Evolutionary conservation across 2,329 filamentous ascomycete genomes (phyloP).

Genomic region (Penicillium rolfsii): DNA sequence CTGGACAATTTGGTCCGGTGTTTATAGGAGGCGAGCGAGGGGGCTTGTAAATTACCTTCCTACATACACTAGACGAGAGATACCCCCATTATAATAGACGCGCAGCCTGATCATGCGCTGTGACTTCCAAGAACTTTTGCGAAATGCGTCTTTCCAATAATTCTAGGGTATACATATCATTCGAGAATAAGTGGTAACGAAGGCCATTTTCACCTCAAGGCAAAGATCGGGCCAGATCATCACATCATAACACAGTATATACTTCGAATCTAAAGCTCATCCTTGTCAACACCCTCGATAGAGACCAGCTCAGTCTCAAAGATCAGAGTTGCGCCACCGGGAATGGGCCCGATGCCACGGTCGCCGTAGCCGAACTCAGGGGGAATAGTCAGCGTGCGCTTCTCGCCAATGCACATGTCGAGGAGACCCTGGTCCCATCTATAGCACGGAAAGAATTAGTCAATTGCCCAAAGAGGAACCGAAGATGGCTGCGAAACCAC

Average conservation of each 20-base stretch:
- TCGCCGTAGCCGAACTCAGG: constrained; percentile 82
- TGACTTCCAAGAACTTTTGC: neutral
- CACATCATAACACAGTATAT: neutral
- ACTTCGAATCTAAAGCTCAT: constrained; percentile 44
- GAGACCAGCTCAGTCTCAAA: constrained; percentile 90
- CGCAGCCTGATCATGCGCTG: neutral
- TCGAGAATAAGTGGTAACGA: neutral
- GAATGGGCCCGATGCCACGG: constrained; percentile 77
- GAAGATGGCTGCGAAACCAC: neutral
- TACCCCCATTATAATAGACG: constrained; percentile 16
- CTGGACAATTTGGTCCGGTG: constrained; percentile 1
- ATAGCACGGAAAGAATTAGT: constrained; percentile 18
- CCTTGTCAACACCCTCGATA: constrained; percentile 71
- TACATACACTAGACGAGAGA: constrained; percentile 24
- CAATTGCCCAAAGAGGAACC: neutral
- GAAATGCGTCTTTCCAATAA: neutral
- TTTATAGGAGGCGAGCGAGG: constrained; percentile 3
- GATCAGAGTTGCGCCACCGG: constrained; percentile 76
- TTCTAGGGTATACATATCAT: constrained; percentile 7
- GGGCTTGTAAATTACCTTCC: constrained; percentile 14
- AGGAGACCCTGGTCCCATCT: constrained; percentile 89
- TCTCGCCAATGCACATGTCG: constrained; percentile 96
- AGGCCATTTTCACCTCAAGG: neutral
- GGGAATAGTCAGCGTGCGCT: constrained; percentile 86
- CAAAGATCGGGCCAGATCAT: neutral